phyloP scores from a whole-genome alignment of 169 alveolate genomes.

The Besnoitia besnoiti region DNA sequence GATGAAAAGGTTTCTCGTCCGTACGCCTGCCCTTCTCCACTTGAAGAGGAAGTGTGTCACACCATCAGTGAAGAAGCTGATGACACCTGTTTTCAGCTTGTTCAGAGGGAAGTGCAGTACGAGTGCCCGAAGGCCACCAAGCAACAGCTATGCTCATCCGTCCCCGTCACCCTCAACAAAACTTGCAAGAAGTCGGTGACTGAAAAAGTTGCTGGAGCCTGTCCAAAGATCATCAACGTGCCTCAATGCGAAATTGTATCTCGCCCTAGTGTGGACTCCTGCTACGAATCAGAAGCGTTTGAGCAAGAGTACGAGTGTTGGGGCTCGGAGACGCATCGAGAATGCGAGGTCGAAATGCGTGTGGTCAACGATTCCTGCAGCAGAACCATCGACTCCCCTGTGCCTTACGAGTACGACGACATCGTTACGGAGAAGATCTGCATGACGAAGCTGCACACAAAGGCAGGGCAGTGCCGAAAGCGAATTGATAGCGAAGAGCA shows the following conservation, averaged over 20 bases:
- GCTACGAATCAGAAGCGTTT: conserved; percentile 51
- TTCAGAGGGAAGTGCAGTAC: conserved; percentile 53
- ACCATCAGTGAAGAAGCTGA: conserved; percentile 42
- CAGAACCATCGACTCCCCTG: conserved; percentile 42
- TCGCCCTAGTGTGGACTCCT: conserved; percentile 29
- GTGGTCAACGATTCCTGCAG: conserved; percentile 37
- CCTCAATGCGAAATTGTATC: conserved; percentile 57
- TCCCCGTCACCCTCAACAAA: conserved; percentile 55
- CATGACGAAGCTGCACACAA: conserved; percentile 5
- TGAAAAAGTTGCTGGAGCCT: conserved; percentile 47
- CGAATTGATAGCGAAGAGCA: conserved; percentile 56
- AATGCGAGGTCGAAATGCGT: conserved; percentile 59
- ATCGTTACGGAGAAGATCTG: conserved; percentile 47
- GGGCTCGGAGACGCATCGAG: conserved; percentile 60
- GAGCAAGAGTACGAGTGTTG: conserved; percentile 65
- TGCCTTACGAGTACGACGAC: conserved; percentile 56
- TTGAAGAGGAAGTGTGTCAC: conserved; percentile 47
- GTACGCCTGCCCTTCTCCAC: conserved; percentile 52
- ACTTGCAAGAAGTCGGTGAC: conserved; percentile 36
- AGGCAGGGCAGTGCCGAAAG: conserved; percentile 48
- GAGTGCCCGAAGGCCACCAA: conserved; percentile 62
- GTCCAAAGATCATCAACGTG: conserved; percentile 46
- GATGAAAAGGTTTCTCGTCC: conserved; percentile 61
- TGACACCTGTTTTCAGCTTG: conserved; percentile 30
- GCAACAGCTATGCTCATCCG: conserved; percentile 56